Base-by-base conservation (phyloP, 2,329 filamentous ascomycete species). In the Xylaria sp. region DNA sequence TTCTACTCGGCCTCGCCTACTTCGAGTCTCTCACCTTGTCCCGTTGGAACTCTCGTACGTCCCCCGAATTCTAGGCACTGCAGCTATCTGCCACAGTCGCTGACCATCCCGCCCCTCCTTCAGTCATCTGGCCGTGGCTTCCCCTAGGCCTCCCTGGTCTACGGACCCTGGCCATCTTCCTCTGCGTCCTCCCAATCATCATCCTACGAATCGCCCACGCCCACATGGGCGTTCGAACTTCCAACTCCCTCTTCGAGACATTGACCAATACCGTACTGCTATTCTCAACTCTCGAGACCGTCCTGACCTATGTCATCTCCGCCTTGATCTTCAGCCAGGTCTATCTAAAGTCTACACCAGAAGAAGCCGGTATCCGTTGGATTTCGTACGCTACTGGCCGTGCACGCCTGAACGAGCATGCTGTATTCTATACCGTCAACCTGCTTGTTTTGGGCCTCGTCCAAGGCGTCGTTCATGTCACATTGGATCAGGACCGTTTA, bases 51-150 rank as follows among this genome's bases (percentile, higher is more conserved):
- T 89, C 89, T 46, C 83, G 91, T 93, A 75, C 74, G 89, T 81
- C 31, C 15, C 31, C 33, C 10, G 19, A 49, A 37, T 31, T 4
- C 19, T 5, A 13, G 37, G 3, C 6, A 7, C 6, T 21, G 17
- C 8, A n/a, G 15, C 19, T 21, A 41, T 41, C 55, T 13, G 8
- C 46, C 19, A 7, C 27, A 4, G 13, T 47, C 19, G 58, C 57
- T 63, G 29, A 63, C 41, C 40, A 23, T 52, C 44, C 47, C 29
- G 67, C 65, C 33, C 54, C 44, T 9, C n/a, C 53, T 33, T 68
- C 35, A 94, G 91, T 87, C 52, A 79, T 97, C 63, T 97, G 92
- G 93, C 82, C 88, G 70, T 94, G 91, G 90, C 92, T 96, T 68
- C 93, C 93, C 23, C 71, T 97, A 38, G 91, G 92, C 53, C 83